A percentile compares a stretch with the other conserved stretches of the same genome.
Conservation (phyloP, 2,329 filamentous ascomycete species). For the Aspergillus neotritici region DNA sequence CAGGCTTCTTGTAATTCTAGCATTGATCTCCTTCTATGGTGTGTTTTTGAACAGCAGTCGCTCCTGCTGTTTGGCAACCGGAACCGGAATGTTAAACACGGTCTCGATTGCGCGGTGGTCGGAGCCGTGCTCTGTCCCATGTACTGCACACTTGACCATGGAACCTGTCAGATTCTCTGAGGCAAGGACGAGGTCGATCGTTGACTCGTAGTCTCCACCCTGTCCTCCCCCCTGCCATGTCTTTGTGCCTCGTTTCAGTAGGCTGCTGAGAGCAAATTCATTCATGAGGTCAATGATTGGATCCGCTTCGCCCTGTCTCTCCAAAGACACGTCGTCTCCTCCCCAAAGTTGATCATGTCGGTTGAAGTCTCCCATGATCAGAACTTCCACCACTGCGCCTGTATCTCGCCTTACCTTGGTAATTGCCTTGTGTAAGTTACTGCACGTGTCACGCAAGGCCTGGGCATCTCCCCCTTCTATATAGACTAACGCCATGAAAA, state of each 20-base stretch:
- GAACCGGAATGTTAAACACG: slow-evolving; percentile 20
- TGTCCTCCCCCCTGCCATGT: slow-evolving; percentile 26
- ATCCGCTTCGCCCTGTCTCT: slow-evolving; percentile 34
- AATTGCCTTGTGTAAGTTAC: slow-evolving; percentile 18
- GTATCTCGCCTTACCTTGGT: slow-evolving; percentile 13
- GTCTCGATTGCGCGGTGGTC: slow-evolving; percentile 29
- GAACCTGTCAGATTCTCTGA: slow-evolving; percentile 13
- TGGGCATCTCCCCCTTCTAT: slow-evolving; percentile 13
- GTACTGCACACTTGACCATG: slow-evolving; percentile 14
- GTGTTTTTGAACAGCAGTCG: slow-evolving; percentile 19
- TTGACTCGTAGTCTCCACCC: slow-evolving; percentile 15
- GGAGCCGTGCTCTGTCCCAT: slow-evolving; percentile 19
- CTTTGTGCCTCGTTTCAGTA: slow-evolving; percentile 33
- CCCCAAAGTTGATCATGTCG: slow-evolving; percentile 24
- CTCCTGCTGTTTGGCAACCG: slow-evolving; percentile 8
- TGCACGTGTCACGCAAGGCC: slow-evolving; percentile 11
- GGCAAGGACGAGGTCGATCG: slow-evolving; percentile 15
- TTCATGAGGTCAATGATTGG: slow-evolving; percentile 34
- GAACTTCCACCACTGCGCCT: slow-evolving; percentile 16
- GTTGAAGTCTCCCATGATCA: slow-evolving; percentile 23
- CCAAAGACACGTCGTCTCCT: slow-evolving; percentile 25
- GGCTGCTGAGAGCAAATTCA: slow-evolving; percentile 27
- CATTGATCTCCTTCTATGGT: slow-evolving; percentile 18
- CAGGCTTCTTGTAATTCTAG: slow-evolving; percentile 10
- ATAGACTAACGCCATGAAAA: slow-evolving; percentile 24